Conservation (phyloP, 2,329 filamentous ascomycete species). For the Epichloe uncinata region DNA sequence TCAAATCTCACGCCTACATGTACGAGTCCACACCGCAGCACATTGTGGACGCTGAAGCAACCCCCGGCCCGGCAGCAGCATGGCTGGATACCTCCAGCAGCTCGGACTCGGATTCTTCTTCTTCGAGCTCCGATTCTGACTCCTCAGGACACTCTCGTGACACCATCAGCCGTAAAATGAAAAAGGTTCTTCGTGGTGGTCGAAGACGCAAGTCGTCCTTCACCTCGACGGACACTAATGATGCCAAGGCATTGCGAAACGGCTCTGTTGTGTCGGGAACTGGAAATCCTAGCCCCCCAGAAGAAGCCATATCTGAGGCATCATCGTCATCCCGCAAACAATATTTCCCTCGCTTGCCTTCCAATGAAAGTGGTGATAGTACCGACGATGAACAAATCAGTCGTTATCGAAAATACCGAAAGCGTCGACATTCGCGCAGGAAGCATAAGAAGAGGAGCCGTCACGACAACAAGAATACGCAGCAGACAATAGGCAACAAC, state of each 20-base stretch:
- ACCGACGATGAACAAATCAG: slow-evolving; percentile 30
- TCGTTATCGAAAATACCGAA: slow-evolving; percentile 20
- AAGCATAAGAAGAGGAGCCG: slow-evolving; percentile 23
- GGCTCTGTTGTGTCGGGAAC: slow-evolving; percentile 27
- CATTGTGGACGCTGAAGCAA: slow-evolving; percentile 82
- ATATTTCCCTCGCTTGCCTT: slow-evolving; percentile 23
- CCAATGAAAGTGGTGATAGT: slow-evolving; percentile 29
- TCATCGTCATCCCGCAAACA: slow-evolving; percentile 23
- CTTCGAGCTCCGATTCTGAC: slow-evolving; percentile 57
- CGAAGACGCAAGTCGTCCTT: slow-evolving; percentile 66
- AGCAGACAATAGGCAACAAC: slow-evolving; percentile 14
- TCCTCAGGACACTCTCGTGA: slow-evolving; percentile 38
- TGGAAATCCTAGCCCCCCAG: slow-evolving; percentile 19
- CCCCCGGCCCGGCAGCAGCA: slow-evolving; percentile 75
- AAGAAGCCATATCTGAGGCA: slow-evolving; percentile 26
- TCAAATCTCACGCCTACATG: slow-evolving; percentile 84
- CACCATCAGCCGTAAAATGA: slow-evolving; percentile 63
- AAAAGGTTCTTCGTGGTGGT: slow-evolving; percentile 57
- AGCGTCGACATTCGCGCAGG: slow-evolving; percentile 18
- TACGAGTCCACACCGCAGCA: slow-evolving; percentile 88
- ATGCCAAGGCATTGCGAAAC: slow-evolving; percentile 21
- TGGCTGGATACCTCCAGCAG: slow-evolving; percentile 63
- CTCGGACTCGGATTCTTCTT: slow-evolving; percentile 37
- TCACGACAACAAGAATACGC: slow-evolving; percentile 31
- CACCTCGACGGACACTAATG: slow-evolving; percentile 48